Base-by-base conservation (phyloP, 371 early-diverging fungal genomes). In the Saksenaea vasiformis region DNA sequence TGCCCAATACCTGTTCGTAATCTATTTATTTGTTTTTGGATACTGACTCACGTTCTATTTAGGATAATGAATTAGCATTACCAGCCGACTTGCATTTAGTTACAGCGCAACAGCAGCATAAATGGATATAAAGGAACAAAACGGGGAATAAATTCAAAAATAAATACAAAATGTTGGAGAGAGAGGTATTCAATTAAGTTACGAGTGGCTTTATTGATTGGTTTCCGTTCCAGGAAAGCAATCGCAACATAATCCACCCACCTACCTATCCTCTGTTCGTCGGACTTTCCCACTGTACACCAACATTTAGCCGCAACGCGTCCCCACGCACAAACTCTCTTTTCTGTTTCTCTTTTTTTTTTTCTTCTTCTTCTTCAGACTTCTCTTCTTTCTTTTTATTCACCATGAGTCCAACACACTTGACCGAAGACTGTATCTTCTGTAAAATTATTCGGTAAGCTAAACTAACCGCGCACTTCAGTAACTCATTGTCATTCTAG, bases 371-470 rank as follows among this genome's bases (percentile, higher is more conserved):
- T 22, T 26, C 11, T 11, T n/a, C 51, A 28, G 14, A 14, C 47
- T 22, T 51, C 24, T 41, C 43, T 7, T 22, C 10, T 47, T 47
- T 10, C 10, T 26, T 11, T 22, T 9, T 22, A 22, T 19, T 55
- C 38, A 19, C 47, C 27, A 67, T 71, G 68, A 34, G 60, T 35
- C 39, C 61, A 43, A 43, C 64, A 26, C 80, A 82, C 54, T 67
- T 82, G n/a, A 57, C 60, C 41, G 80, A 69, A 43, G 69, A 75
- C 62, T 97, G 97, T 83, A 72, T 95, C 69, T 97, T 97, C 72
- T 97, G 97, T 86, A 93, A 91, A 76, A 95, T 96, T 66, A 85
- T 93, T 71, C 79, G 83, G 83, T 79, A 76, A 60, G n/a, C 13
- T 44, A 17, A 11, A 34, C 15, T 17, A 1, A 19, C 14, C 11